Percentiles rank a stretch among this genome's conserved stretches.
phyloP scores from a whole-genome alignment of 192 early-diverging fungal genomes.

The Backusella parvicylindrica region DNA sequence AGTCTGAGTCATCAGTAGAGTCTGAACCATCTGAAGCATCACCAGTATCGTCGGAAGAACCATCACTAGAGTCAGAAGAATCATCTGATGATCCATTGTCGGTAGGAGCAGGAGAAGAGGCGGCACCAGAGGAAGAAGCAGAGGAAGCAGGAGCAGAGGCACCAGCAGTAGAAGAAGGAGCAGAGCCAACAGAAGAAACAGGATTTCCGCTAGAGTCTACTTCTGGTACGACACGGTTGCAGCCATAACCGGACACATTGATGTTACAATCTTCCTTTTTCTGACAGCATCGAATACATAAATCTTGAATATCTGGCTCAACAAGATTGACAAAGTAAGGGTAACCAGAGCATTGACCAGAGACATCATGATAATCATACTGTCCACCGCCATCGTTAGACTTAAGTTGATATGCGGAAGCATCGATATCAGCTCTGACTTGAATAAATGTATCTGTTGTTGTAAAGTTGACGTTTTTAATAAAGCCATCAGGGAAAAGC shows the following conservation, averaged over 20 bases:
- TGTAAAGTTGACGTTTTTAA: conserved; percentile 35
- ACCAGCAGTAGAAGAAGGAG: background rate
- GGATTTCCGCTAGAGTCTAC: conserved; percentile 20
- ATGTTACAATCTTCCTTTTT: conserved; percentile 18
- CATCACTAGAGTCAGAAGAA: background rate
- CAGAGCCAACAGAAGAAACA: background rate
- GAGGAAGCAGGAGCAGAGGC: background rate
- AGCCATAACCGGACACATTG: conserved; percentile 33
- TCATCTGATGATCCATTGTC: background rate
- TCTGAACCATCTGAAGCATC: background rate
- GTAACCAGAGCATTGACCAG: conserved; percentile 23
- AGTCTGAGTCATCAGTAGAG: background rate
- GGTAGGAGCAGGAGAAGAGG: background rate
- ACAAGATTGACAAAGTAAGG: conserved; percentile 32
- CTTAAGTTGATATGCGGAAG: conserved; percentile 28
- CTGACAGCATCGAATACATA: conserved; percentile 36
- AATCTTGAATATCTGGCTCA: conserved; percentile 25
- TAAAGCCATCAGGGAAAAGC: conserved; percentile 44
- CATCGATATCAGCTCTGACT: conserved; percentile 46
- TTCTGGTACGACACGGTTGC: conserved; percentile 37
- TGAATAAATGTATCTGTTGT: conserved; percentile 35
- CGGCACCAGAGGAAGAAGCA: background rate
- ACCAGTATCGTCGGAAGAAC: background rate
- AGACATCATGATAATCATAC: conserved; percentile 21
- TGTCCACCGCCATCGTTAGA: conserved; percentile 44